Evolutionary conservation across 176 grass and related monocot genomes (phyloP).

Genomic region (maize (Zea mays)): DNA sequence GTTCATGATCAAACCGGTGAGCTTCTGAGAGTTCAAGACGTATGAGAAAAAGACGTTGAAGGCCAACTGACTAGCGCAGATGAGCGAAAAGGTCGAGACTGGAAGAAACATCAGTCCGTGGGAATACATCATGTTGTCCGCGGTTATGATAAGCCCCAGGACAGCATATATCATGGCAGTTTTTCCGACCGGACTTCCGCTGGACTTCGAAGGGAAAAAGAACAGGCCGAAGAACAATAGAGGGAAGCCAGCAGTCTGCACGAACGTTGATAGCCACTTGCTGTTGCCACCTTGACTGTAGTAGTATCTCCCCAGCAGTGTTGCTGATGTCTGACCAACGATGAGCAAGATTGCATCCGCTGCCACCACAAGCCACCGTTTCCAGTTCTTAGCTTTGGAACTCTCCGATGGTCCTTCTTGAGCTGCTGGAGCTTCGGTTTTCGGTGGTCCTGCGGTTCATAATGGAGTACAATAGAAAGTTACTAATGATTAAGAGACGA

Average conservation of each 20-base stretch:
- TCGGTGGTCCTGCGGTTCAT: constrained; percentile 32
- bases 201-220: constrained; percentile 36
- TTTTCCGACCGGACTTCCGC: constrained; percentile 32
- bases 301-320: constrained; percentile 76
- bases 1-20: constrained; percentile 64
- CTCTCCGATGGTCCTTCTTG: constrained; percentile 20
- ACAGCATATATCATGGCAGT: constrained; percentile 49
- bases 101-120: constrained; percentile 63
- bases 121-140: constrained; percentile 76
- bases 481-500: neutral
- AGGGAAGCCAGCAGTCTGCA: constrained; percentile 63
- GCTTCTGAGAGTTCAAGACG: constrained; percentile 72
- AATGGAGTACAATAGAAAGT: neutral
- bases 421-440: constrained; percentile 40
- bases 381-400: constrained; percentile 20
- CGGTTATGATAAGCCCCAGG: constrained; percentile 66
- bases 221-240: constrained; percentile 58
- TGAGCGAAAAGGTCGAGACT: constrained; percentile 69
- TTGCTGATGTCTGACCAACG: constrained; percentile 57
- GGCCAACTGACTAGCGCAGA: constrained; percentile 76
- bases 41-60: constrained; percentile 77
- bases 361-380: constrained; percentile 53
- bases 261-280: constrained; percentile 67
- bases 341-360: constrained; percentile 60
- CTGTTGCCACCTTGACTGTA: constrained; percentile 78